A percentile compares a stretch with the other conserved stretches of the same genome.
Evolutionary conservation across 2,329 filamentous ascomycete species (phyloP).

Genomic region (Hypoxylon sp.): DNA sequence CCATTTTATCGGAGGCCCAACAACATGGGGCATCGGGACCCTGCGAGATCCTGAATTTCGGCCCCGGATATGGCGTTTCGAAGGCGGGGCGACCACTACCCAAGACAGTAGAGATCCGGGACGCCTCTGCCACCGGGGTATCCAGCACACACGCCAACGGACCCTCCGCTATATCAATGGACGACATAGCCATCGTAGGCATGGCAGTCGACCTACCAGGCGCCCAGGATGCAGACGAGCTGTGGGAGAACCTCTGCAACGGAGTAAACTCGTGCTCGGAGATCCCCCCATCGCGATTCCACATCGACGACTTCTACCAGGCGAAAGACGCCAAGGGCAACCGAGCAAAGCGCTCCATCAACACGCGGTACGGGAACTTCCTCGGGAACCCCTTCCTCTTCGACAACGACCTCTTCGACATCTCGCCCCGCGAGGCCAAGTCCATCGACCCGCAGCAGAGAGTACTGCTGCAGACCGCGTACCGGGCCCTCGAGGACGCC

Average conservation of each 20-base stretch:
- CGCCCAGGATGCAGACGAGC: constrained; percentile 23
- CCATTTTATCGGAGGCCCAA: constrained; percentile 17
- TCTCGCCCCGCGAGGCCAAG: constrained; percentile 36
- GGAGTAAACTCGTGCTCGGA: constrained; percentile 32
- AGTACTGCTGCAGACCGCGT: constrained; percentile 30
- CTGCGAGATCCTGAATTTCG: constrained; percentile 26
- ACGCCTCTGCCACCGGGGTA: constrained; percentile 22
- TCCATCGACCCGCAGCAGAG: constrained; percentile 33
- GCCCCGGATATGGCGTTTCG: constrained; percentile 26
- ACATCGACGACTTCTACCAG: constrained; percentile 28
- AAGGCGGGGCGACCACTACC: constrained; percentile 9
- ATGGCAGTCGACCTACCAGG: constrained; percentile 30
- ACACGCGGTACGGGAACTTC: constrained; percentile 31
- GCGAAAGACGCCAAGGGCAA: constrained; percentile 23
- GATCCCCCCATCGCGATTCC: constrained; percentile 28
- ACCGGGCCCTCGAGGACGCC: constrained; percentile 22
- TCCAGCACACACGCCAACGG: not conserved
- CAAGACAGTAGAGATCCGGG: constrained; percentile 18
- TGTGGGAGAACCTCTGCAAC: constrained; percentile 34
- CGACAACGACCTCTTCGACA: constrained; percentile 37
- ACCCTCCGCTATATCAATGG: constrained; percentile 10
- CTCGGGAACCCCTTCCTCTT: constrained; percentile 35
- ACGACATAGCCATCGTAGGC: constrained; percentile 36
- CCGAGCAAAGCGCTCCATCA: constrained; percentile 20
- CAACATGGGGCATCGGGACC: not conserved